Percentiles rank a stretch among this genome's conserved stretches.
Evolutionary conservation across 768 basidiomycete genomes (phyloP).

Genomic region (Tylopilus intermedius): DNA sequence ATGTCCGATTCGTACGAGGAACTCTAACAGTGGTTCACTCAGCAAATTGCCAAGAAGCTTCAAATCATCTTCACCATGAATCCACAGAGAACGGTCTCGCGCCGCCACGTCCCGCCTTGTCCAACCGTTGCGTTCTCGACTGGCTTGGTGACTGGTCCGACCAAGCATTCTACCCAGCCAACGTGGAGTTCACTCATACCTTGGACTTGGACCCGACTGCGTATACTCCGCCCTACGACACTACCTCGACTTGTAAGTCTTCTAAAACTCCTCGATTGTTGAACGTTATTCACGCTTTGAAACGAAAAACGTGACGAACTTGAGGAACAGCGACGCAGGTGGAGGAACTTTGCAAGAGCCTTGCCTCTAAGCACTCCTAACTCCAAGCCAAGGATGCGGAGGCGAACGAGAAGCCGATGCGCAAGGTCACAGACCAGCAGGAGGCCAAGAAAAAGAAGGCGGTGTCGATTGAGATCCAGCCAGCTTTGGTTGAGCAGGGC

Average conservation of each 20-base stretch:
- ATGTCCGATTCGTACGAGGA: too few species aligned
- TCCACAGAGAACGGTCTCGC: slow-evolving; percentile 91
- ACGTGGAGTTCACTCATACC: slow-evolving; percentile 74
- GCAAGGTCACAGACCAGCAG: slow-evolving; percentile 98
- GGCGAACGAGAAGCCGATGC: slow-evolving; percentile 62
- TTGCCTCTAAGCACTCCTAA: slow-evolving; percentile 90
- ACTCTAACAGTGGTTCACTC: too few species aligned
- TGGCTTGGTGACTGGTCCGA: slow-evolving; percentile 99
- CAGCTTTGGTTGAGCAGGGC: slow-evolving; percentile 89
- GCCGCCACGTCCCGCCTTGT: slow-evolving; percentile 97
- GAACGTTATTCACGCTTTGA: too few species aligned
- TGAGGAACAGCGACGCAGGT: too few species aligned
- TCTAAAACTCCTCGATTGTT: too few species aligned
- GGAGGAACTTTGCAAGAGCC: slow-evolving; percentile 73
- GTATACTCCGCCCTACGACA: slow-evolving; percentile 52
- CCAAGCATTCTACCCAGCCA: slow-evolving; percentile 81
- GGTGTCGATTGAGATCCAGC: slow-evolving; percentile 93
- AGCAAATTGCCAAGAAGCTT: too few species aligned
- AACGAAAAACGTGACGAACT: too few species aligned
- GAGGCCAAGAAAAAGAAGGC: slow-evolving; percentile 98
- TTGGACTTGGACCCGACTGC: slow-evolving; percentile 86
- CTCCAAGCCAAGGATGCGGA: slow-evolving; percentile 30
- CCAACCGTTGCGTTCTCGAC: slow-evolving; percentile 98
- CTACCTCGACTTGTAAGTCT: too few species aligned
- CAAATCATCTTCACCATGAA: slow-evolving; percentile 98